phyloP scores from a whole-genome alignment of 2,329 filamentous ascomycete species.

The Botrytis elliptica region DNA sequence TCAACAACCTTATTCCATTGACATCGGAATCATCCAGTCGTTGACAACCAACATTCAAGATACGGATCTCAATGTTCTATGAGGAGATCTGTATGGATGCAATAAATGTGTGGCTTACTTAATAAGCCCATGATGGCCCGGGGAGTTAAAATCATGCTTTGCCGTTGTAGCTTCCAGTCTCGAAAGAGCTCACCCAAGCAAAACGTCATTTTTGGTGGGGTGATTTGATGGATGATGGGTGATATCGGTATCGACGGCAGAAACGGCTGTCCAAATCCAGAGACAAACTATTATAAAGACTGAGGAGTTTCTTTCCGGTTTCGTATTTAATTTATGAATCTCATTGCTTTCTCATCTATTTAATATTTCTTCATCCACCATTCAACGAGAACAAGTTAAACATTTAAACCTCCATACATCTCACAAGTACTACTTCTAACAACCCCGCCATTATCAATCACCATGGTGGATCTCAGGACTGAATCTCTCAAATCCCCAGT shows the following conservation, averaged over 20 bases:
- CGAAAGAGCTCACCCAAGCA: not conserved
- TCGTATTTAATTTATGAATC: not conserved
- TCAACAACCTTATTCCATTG: not conserved
- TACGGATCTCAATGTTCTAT: not conserved
- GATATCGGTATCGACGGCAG: constrained; percentile 4
- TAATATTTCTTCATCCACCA: not conserved
- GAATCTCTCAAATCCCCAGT: constrained; percentile 43
- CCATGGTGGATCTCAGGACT: constrained; percentile 43
- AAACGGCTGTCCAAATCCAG: not conserved
- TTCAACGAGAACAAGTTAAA: not conserved
- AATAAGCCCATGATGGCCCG: not conserved
- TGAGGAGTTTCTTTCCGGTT: not conserved
- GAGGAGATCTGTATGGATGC: not conserved
- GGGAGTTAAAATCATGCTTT: not conserved
- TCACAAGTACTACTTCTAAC: not conserved
- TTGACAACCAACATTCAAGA: not conserved
- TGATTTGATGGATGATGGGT: constrained; percentile 23
- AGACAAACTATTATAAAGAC: constrained; percentile 8
- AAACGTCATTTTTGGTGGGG: constrained; percentile 20
- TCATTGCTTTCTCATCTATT: not conserved
- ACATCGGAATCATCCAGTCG: not conserved
- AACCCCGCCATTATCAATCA: constrained; percentile 6
- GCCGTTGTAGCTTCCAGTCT: not conserved
- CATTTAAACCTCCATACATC: not conserved
- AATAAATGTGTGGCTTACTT: not conserved